Percentiles rank a stretch among this genome's conserved stretches.
These are phyloP conservation scores for Hylodesmum podocarpum DNA, from an alignment of 306 rosid genomes.

Conservation along the genomic window DNA sequence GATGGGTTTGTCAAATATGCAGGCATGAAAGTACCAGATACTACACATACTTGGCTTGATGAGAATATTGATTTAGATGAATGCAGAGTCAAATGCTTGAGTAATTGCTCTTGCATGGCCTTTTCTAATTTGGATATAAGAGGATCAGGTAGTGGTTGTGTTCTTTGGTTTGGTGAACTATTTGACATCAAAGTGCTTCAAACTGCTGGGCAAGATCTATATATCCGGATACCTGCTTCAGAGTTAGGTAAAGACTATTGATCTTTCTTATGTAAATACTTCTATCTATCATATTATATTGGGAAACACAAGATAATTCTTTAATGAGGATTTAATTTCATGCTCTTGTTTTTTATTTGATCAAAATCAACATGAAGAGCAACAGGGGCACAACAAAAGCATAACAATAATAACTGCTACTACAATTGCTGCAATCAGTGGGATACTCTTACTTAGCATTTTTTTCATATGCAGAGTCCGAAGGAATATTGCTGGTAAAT, in stretches of 20 bases:
- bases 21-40: conserved; percentile 50
- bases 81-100: conserved; percentile 50
- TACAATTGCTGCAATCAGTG: neutral
- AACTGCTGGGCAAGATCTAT: neutral
- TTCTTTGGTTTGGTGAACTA: conserved; percentile 2
- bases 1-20: conserved; percentile 27
- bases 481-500: neutral
- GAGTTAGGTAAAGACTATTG: neutral
- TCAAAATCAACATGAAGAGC: neutral
- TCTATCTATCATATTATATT: neutral
- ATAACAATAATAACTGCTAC: neutral
- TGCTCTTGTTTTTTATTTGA: neutral
- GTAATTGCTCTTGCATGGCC: conserved; percentile 52
- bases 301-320: neutral
- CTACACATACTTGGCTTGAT: conserved; percentile 41
- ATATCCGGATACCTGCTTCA: neutral
- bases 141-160: conserved; percentile 14
- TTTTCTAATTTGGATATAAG: conserved; percentile 1
- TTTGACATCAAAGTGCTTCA: neutral
- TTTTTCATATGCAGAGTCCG: neutral
- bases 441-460: neutral
- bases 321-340: neutral
- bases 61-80: conserved; percentile 30
- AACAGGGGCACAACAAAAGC: neutral
- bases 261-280: neutral